Evolutionary conservation across 345 rosid genomes (phyloP).

Genomic region (Hypericum perforatum): DNA sequence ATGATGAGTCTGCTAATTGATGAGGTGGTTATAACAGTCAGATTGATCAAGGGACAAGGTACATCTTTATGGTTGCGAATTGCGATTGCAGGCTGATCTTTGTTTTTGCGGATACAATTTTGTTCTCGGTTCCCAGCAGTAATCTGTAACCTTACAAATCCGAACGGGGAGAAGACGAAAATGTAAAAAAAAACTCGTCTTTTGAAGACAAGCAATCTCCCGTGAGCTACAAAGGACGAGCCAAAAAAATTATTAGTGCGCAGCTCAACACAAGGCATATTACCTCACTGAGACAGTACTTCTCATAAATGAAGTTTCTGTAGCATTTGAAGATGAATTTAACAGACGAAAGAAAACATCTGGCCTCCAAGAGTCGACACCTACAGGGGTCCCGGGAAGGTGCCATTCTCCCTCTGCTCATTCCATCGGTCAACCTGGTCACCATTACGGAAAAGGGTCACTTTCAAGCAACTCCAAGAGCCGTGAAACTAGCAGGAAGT

Average conservation of each 20-base stretch:
- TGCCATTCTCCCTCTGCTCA: conserved; percentile 94
- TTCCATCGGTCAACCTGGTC: conserved; percentile 81
- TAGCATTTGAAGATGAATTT: background rate
- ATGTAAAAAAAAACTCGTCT: conserved; percentile 1
- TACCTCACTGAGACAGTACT: conserved; percentile 18
- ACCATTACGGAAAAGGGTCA: background rate
- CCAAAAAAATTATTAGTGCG: conserved; percentile 31
- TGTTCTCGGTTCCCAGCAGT: background rate
- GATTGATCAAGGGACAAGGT: too few relatives aligned
- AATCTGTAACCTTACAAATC: background rate
- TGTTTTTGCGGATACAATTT: too few relatives aligned
- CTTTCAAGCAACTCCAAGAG: background rate
- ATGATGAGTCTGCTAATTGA: too few relatives aligned
- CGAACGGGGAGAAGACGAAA: background rate
- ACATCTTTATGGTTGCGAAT: too few relatives aligned
- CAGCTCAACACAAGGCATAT: conserved; percentile 3
- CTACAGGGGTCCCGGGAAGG: conserved; percentile 96
- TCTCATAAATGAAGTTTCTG: conserved; percentile 15
- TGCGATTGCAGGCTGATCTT: too few relatives aligned
- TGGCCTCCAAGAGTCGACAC: background rate
- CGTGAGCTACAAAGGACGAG: conserved; percentile 7
- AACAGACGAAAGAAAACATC: background rate
- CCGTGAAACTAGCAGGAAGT: too few relatives aligned
- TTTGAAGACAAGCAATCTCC: conserved; percentile 1
- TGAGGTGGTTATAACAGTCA: too few relatives aligned